phyloP scores from a whole-genome alignment of 2,329 filamentous ascomycete genomes.

The Venturia aucupariae region DNA sequence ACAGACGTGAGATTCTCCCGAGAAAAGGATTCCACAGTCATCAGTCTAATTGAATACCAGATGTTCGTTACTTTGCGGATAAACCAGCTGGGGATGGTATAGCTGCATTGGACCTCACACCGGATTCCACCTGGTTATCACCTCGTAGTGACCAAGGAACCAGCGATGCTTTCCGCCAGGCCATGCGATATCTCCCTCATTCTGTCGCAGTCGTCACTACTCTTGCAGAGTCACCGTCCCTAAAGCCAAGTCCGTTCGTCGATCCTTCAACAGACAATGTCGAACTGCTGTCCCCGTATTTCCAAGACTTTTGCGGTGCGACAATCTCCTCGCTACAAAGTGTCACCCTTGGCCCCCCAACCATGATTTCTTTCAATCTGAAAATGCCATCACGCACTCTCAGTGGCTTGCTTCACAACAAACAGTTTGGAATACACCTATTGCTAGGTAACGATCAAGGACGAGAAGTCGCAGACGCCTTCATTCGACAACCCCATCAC shows the following conservation, averaged over 20 bases:
- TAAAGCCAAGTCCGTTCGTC: background rate
- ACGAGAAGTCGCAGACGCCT: slow-evolving; percentile 22
- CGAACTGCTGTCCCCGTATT: slow-evolving; percentile 2
- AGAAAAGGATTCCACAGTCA: too few relatives aligned
- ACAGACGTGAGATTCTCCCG: background rate
- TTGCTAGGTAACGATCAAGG: slow-evolving; percentile 21
- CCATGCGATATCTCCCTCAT: slow-evolving; percentile 13
- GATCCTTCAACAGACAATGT: background rate
- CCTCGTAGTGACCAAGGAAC: background rate
- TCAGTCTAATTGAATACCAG: background rate
- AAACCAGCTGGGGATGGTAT: background rate
- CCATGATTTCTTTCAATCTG: slow-evolving; percentile 55
- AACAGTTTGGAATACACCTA: slow-evolving; percentile 43
- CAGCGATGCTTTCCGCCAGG: background rate
- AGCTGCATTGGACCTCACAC: background rate
- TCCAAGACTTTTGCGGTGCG: slow-evolving; percentile 37
- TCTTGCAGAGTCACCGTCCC: slow-evolving; percentile 34
- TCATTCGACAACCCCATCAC: slow-evolving; percentile 19
- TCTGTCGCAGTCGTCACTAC: slow-evolving; percentile 19
- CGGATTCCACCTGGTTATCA: background rate
- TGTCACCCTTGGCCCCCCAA: slow-evolving; percentile 44
- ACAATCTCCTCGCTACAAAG: slow-evolving; percentile 55
- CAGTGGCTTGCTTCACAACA: slow-evolving; percentile 38
- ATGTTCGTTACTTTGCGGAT: background rate
- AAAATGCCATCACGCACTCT: slow-evolving; percentile 47